Evolutionary conservation across 306 rosid species (phyloP).

Genomic region (Canavalia ensiformis): DNA sequence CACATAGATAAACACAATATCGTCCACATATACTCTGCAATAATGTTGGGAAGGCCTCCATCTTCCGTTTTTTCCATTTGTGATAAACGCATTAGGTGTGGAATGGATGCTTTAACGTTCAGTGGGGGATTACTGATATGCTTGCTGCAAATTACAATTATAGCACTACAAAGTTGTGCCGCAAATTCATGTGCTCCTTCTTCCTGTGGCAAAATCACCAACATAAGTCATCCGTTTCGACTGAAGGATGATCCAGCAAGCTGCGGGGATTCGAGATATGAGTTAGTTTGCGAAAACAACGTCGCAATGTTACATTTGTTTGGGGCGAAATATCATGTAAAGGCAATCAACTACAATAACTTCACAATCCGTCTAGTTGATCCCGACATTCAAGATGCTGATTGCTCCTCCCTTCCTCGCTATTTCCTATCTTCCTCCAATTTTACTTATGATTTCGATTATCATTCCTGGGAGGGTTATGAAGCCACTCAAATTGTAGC

Average conservation of each 20-base stretch:
- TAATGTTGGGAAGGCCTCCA: no score
- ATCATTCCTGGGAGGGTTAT: no score
- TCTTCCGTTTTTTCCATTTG: no score
- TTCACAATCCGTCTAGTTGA: slow-evolving; percentile 48
- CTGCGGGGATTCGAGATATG: slow-evolving; percentile 22
- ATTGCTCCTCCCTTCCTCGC: slow-evolving; percentile 43
- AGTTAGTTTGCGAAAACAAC: slow-evolving; percentile 43
- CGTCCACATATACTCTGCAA: no score
- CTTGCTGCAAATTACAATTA: no score
- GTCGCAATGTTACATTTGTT: neutral
- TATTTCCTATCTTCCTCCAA: neutral
- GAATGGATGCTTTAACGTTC: no score
- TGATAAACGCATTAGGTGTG: no score
- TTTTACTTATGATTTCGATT: no score
- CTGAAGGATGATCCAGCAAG: neutral
- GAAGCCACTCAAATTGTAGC: no score
- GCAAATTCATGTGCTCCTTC: slow-evolving; percentile 25
- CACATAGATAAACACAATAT: no score
- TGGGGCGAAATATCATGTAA: slow-evolving; percentile 27
- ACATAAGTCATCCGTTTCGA: slow-evolving; percentile 48
- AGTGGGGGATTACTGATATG: no score
- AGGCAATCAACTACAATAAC: slow-evolving; percentile 45
- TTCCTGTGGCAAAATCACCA: slow-evolving; percentile 38
- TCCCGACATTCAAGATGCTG: neutral
- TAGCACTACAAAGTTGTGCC: neutral